Evolutionary conservation across 1,284 basidiomycete species (phyloP), one percentile per base, ranked within the genome.

Genomic region (Paramarasmius palmivorus): DNA sequence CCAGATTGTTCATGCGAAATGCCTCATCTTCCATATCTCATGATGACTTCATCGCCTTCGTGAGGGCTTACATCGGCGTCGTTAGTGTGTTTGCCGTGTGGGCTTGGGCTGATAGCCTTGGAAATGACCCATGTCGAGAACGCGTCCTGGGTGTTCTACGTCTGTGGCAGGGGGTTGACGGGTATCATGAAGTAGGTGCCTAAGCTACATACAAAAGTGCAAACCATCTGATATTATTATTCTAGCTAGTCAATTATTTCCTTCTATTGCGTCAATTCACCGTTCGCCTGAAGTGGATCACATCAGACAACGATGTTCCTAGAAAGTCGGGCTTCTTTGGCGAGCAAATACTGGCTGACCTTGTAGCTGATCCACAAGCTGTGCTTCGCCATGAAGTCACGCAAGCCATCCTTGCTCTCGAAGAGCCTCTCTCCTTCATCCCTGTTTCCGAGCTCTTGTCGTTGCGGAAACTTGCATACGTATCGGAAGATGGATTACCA

Each of bases 31-130:
- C 62, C 25, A 46, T 76, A 23, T 74, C 78, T 2, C 81, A 84
- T 63, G 76, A 77, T 34, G 81, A 84, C 48, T 87, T 90, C 58
- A 68, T 88, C 17, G 70, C 76, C 1, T 84, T 87, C 57, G 69
- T 87, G 19, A 76, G 84, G 55, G 84, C 84, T 0, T 83, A 79
- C 56, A 69, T 90, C 44, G 89, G 89, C 6, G 75, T 90, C 3
- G 76, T 83, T 3, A 76, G 77, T 45, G 82, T 89, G 9, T 68
- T 92, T n/a, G 83, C 83, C 1, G 85, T 88, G n/a, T 85, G 84
- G 62, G 85, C 86, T 6, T 92, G 88, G 85, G 81, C 88, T 17
- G 89, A 91, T 61, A 86, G 86, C 64, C 70, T 88, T n/a, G 84
- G 84, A 1, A 79, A 84, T 56, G 77, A 81, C 53, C 66, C 68